Evolutionary conservation across 805 yeast species (phyloP), one percentile per base, ranked within the genome.

Genomic region (Myxozyma kluyveri): DNA sequence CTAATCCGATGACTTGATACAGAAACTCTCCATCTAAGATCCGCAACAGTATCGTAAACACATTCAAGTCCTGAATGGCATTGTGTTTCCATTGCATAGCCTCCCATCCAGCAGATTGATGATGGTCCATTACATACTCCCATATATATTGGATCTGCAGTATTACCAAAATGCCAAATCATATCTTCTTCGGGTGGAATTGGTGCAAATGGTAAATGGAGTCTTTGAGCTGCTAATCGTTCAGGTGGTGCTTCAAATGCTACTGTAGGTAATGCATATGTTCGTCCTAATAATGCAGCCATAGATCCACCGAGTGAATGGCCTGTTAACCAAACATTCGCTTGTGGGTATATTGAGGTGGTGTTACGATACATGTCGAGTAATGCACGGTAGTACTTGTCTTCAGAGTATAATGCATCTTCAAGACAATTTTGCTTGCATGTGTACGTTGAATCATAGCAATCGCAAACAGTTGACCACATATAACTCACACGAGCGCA

Each of bases 101-200:
- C 99, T 1, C 88, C 96, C 14, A 88, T 76, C 59, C 93, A 84
- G 69, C 99, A 93, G 1, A 90, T 71, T 0, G 95, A 84, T 2
- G 95, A 82, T 0, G 95, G 95, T 6, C 99, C 99, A 63, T 87
- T 89, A 68, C 99, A 93, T 7, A 89, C 91, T 0, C 99, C 99
- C 91, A 90, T 86, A 65, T 76, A 93, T 3, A 93, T 88, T 1
- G 99, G 99, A 67, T 93, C 99, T 0, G 97, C 98, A 1, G 95
- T 93, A 67, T 93, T 93, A 2, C 99, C 99, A 65, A 93, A 72
- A 66, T 93, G 98, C 95, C 96, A 93, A 14, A 93, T 79, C 60
- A 88, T 85, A 62, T 89, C 96, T 69, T 80, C 72, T 62, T 83
- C 79, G 4, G 73, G 71, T 0, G 97, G 93, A 12, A 53, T 44